Base-by-base conservation (phyloP, 352 stramenopile species). In the Phytopythium helicoides region DNA sequence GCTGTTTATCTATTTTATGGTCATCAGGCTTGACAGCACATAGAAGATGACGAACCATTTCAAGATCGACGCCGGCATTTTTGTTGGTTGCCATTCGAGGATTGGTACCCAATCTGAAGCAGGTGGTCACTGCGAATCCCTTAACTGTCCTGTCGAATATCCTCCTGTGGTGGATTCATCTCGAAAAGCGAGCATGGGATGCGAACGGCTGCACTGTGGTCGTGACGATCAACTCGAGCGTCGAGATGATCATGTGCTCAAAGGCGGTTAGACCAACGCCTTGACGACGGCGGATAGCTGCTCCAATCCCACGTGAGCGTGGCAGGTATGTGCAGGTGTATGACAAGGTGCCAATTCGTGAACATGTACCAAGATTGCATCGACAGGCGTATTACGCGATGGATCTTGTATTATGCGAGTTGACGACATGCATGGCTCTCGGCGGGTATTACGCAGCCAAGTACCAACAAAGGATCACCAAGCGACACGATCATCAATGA, bases 21-120 rank as follows among this genome's bases (percentile, higher is more conserved):
- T n/a, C n/a, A n/a, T n/a, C n/a, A n/a, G n/a, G n/a, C n/a, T n/a
- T n/a, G n/a, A n/a, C n/a, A n/a, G n/a, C n/a, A n/a, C n/a, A n/a
- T n/a, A n/a, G n/a, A n/a, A n/a, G n/a, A n/a, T n/a, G n/a, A n/a
- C n/a, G n/a, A n/a, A n/a, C n/a, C n/a, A n/a, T n/a, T n/a, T n/a
- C n/a, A n/a, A n/a, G n/a, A 83, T 87, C 59, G 85, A 86, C 40
- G 77, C 74, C n/a, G 72, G 70, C 21, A 71, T 78, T 2, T 54
- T 69, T 39, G 39, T 70, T 86, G 40, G 69, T 78, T 23, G 53
- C 86, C n/a, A 81, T 71, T 15, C 68, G 68, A 4, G 71, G 63
- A 7, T 55, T 86, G 42, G 46, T 72, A 37, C 56, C 60, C 6
- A 76, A 82, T 47, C 50, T 86, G 15, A 51, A 74, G 36, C 56